Evolutionary conservation across 371 early-diverging fungal genomes (phyloP), one percentile per base, ranked within the genome.

Genomic region (Synchytrium microbalum): DNA sequence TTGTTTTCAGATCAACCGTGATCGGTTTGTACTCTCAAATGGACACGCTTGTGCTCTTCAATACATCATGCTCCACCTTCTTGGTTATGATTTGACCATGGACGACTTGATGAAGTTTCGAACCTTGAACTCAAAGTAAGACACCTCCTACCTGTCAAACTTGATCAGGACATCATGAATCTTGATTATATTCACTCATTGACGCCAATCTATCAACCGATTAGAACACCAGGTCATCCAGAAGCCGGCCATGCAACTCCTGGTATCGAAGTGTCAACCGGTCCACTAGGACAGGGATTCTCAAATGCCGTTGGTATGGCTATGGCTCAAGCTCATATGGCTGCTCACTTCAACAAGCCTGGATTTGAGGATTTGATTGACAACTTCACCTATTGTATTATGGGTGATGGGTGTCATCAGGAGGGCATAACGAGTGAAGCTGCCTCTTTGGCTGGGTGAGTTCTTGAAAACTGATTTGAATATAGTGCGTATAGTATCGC

Each of bases 351-450:
- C 82, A 98, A 96, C 84, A 84, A 78, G 64, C 88, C 90, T 27
- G 88, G 85, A 55, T 95, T 79, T 77, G 13, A 56, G 29, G 80
- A 81, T 24, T 72, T 97, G 27, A 81, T 97, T 70, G 82, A 88
- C 76, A 91, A 92, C 80, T 73, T 87, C 69, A 92, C 93, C 31
- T 98, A 86, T 66, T 84, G 86, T 69, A 85, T 99, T 57, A 75
- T 88, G 52, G 99, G 99, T 69, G 99, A 99, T 76, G 99, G 99
- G 52, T 99, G 99, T 82, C 79, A 96, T 67, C 98, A 98, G 78
- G 99, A 99, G 81, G 99, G 99, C 79, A 92, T 99, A 26, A 78
- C 90, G 46, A 84, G 91, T 46, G 99, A 99, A 78, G 95, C 99
- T n/a, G 83, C 86, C 69, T 93, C 98, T 5, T 83, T 99, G 64